A percentile compares a stretch with the other conserved stretches of the same genome.
Conservation (phyloP, 2,329 filamentous ascomycete genomes). For the Aspergillus uvarum region DNA sequence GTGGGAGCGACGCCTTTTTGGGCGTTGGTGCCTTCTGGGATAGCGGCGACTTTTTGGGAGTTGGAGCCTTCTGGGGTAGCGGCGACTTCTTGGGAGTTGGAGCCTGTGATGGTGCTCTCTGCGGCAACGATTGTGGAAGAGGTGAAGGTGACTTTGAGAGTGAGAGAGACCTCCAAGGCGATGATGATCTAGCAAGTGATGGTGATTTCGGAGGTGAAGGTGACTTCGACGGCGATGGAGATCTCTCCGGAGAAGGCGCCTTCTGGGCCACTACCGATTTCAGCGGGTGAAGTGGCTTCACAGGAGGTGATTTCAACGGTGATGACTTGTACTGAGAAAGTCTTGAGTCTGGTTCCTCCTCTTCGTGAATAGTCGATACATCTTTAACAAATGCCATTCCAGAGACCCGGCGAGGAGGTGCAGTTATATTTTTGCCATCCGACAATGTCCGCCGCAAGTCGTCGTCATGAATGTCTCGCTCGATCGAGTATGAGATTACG, state of each 20-base stretch:
- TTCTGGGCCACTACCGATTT: not conserved
- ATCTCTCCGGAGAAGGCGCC: not conserved
- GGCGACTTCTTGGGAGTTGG: no score
- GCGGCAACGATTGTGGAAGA: not conserved
- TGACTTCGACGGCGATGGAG: not conserved
- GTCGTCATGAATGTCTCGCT: constrained; percentile 39
- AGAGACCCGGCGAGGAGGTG: constrained; percentile 37
- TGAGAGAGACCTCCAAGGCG: not conserved
- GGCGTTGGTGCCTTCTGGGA: not conserved
- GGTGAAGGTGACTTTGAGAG: not conserved
- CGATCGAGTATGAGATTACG: constrained; percentile 34
- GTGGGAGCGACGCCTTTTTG: not conserved
- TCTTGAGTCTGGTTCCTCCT: constrained; percentile 24
- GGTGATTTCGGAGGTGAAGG: not conserved
- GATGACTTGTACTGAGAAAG: constrained; percentile 7
- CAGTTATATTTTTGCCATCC: constrained; percentile 35
- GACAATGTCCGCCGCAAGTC: constrained; percentile 36
- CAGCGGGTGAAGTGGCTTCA: not conserved
- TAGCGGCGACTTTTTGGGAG: not conserved
- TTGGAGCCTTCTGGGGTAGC: not conserved
- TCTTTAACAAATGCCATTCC: constrained; percentile 31
- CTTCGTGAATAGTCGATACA: constrained; percentile 28
- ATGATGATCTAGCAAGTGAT: not conserved
- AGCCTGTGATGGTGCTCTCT: no score
- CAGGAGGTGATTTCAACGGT: not conserved